These are phyloP conservation scores for Phylloporus sp. DNA, from an alignment of 768 basidiomycete genomes.

Conservation along the genomic window DNA sequence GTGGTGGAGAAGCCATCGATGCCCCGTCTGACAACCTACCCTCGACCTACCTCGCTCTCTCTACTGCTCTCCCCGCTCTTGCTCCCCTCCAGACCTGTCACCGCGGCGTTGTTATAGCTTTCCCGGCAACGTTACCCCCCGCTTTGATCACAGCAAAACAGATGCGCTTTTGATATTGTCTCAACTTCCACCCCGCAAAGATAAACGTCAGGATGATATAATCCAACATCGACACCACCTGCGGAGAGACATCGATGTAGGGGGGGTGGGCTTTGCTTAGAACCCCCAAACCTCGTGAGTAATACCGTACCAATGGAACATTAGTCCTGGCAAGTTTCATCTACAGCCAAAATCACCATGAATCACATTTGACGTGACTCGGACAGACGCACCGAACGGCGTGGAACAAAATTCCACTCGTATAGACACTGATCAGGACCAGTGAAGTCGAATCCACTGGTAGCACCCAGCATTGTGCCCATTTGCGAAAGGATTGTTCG, in stretches of 20 bases:
- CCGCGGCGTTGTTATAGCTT: too few relatives aligned
- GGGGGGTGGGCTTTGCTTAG: not conserved
- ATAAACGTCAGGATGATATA: constrained; percentile 14
- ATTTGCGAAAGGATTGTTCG: too few relatives aligned
- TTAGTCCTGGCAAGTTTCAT: not conserved
- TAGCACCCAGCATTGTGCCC: not conserved
- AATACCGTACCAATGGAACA: not conserved
- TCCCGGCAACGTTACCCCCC: too few relatives aligned
- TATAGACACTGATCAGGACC: constrained; percentile 25
- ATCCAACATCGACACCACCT: constrained; percentile 10
- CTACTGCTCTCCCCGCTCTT: too few relatives aligned
- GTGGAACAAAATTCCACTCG: constrained; percentile 21
- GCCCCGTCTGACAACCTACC: too few relatives aligned
- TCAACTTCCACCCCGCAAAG: constrained; percentile 5
- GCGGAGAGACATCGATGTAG: constrained; percentile 9
- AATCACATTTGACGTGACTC: too few relatives aligned
- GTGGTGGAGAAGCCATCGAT: too few relatives aligned
- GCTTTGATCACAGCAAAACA: too few relatives aligned
- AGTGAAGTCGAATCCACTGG: constrained; percentile 21
- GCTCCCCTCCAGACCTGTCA: too few relatives aligned
- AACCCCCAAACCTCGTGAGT: not conserved
- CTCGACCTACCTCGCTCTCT: too few relatives aligned
- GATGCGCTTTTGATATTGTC: too few relatives aligned
- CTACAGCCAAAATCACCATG: not conserved
- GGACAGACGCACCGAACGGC: constrained; percentile 12